These are phyloP conservation scores for Plectosphaerella plurivora DNA, from an alignment of 2,329 filamentous ascomycete genomes.

Conservation along the genomic window DNA sequence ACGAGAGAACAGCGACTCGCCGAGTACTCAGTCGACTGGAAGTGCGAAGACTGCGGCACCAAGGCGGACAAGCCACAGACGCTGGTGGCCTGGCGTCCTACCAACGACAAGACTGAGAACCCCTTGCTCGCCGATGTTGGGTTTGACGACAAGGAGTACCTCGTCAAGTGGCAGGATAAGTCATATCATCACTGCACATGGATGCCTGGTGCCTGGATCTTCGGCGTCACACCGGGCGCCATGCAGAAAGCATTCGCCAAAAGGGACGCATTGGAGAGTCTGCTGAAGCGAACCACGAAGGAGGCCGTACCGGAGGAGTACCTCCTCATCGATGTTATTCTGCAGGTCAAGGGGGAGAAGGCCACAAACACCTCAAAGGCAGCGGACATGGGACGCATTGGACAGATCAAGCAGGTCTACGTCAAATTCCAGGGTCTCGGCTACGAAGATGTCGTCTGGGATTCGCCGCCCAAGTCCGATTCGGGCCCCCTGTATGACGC, in stretches of 20 bases:
- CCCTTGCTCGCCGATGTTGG: slow-evolving; percentile 17
- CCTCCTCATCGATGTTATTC: slow-evolving; percentile 81
- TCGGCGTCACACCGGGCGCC: slow-evolving; percentile 55
- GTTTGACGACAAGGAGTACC: slow-evolving; percentile 76
- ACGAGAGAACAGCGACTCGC: slow-evolving; percentile 59
- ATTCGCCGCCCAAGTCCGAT: slow-evolving; percentile 67
- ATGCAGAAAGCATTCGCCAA: slow-evolving; percentile 78
- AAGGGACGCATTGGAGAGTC: slow-evolving; percentile 54
- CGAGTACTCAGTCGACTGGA: slow-evolving; percentile 72
- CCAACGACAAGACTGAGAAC: slow-evolving; percentile 32
- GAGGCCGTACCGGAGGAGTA: slow-evolving; percentile 87
- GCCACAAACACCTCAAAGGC: slow-evolving; percentile 47
- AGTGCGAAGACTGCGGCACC: slow-evolving; percentile 72
- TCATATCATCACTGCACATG: slow-evolving; percentile 83
- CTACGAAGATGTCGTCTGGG: slow-evolving; percentile 92
- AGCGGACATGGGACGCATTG: slow-evolving; percentile 66
- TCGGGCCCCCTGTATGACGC: slow-evolving; percentile 67
- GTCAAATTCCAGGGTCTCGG: slow-evolving; percentile 91
- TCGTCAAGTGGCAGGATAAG: slow-evolving; percentile 78
- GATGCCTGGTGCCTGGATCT: slow-evolving; percentile 88
- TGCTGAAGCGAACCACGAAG: slow-evolving; percentile 61
- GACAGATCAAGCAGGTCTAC: slow-evolving; percentile 66
- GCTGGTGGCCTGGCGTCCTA: slow-evolving; percentile 86
- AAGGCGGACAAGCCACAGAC: slow-evolving; percentile 63
- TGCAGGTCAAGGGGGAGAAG: slow-evolving; percentile 62